Evolutionary conservation across 192 early-diverging fungal species (phyloP), one percentile per base, ranked within the genome.

Genomic region (Rhizoclosmatium sp.): DNA sequence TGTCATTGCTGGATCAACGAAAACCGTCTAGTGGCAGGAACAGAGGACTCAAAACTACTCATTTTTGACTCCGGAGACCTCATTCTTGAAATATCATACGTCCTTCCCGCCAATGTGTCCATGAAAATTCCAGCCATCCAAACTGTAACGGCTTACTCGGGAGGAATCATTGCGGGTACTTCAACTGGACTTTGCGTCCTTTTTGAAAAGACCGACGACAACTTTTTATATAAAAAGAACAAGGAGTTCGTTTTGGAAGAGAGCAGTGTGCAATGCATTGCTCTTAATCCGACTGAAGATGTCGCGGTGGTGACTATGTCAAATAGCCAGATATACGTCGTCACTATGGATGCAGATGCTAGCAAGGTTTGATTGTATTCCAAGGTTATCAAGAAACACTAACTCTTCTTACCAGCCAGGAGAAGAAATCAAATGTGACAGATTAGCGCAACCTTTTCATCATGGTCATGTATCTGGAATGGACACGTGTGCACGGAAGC

Each of bases 401-500:
- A 16, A 23, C 10, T 23, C 10, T 1, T 46, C 1, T 47, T 66
- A 66, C 4, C 44, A 65, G 70, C 67, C 85, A 81, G 76, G 77
- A 21, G 85, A 87, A 16, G 82, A 84, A 42, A 85, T 86, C 48
- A 85, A 87, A 81, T 85, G 78, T 59, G 81, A 85, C 47, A 65
- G 82, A 23, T 76, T 90, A 39, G 31, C 66, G 3, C 87, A 90
- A 46, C 78, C 87, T 2, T 89, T 89, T 71, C 89, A 90, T 76
- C 79, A 71, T 45, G 88, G 87, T 10, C 21, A 82, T 16, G 83
- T 90, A 65, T 51, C 66, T 19, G 86, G 87, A 47, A 84, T 90
- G 86, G 89, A 90, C 75, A 81, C 84, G 1, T 83, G 85, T 65
- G 77, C 82, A 9, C 76, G 90, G 44, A 91, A 91, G 59, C 90